Evolutionary conservation across 139 green algal species (phyloP), one percentile per base, ranked within the genome.

Genomic region (Pseudopediastrum boryanum): DNA sequence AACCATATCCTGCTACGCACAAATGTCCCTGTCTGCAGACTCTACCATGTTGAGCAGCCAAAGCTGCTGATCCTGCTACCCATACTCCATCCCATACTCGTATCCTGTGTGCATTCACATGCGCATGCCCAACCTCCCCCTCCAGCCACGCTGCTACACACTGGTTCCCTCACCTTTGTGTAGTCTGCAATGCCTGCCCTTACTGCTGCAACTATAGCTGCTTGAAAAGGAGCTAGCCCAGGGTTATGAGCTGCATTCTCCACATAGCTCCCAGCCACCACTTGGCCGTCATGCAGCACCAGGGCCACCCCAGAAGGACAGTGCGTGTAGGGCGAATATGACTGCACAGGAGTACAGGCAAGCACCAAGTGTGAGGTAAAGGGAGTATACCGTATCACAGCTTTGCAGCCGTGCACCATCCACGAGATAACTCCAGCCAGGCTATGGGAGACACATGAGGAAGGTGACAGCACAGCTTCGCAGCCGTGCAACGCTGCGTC

Each of bases 241-340:
- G 94, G 94, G 88, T 98, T 98, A 89, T 92, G 96, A 2, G 94
- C 94, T 2, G 89, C 93, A 69, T 73, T 91, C 80, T 98, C 94
- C 12, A 95, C 70, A 71, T 92, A 95, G 16, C 81, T 69, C 3
- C 94, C 94, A 58, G 77, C 83, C 76, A 88, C 87, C 36, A 97
- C 77, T 0, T 77, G 77, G 8, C 89, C 85, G 29, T 23, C 35
- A 23, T 51, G 35, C n/a, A 70, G 74, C 25, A 86, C 83, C 6
- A 98, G 74, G 0, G 90, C 85, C 2, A 89, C 84, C 9, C 87
- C 94, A 0, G 94, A 90, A 0, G 90, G 89, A 71, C 88, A 97
- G 52, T 83, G 78, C 25, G 80, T 95, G 85, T 97, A 97, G 2
- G 93, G 93, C 19, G 89, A 77, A 79, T 97, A 95, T 19, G 81